A percentile compares a stretch with the other conserved stretches of the same genome.
Conservation (phyloP, 1,284 basidiomycete species). For the Megacollybia platyphylla region DNA sequence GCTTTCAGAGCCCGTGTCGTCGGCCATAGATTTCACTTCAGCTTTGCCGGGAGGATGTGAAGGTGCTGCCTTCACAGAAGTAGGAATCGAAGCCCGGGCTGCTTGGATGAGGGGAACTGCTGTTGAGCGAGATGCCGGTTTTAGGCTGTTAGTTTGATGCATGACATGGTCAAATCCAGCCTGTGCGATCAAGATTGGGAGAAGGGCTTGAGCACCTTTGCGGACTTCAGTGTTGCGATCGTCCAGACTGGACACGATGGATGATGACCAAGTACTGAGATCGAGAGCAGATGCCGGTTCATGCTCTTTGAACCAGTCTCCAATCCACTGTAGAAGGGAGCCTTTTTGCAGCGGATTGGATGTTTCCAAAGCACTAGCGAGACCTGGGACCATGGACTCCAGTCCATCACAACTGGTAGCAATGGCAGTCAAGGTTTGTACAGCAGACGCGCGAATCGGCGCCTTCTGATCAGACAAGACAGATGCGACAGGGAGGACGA, state of each 20-base stretch:
- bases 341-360: conserved; percentile 85
- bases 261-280: conserved; percentile 56
- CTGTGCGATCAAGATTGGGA: conserved; percentile 69
- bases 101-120: conserved; percentile 85
- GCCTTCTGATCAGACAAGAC: conserved; percentile 93
- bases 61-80: conserved; percentile 9
- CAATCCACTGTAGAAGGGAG: conserved; percentile 79
- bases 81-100: conserved; percentile 27
- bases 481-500: conserved; percentile 68
- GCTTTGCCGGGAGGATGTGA: conserved; percentile 2
- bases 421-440: conserved; percentile 75
- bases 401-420: conserved; percentile 77
- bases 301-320: conserved; percentile 65
- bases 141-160: conserved; percentile 77
- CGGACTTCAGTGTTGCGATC: conserved; percentile 89
- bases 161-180: conserved; percentile 82
- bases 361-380: conserved; percentile 74
- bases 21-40: conserved; percentile 12
- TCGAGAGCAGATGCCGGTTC: conserved; percentile 52
- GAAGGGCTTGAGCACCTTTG: conserved; percentile 76
- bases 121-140: conserved; percentile 82
- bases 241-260: conserved; percentile 78
- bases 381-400: conserved; percentile 69
- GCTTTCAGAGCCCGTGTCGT: conserved; percentile 18
- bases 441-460: conserved; percentile 68